phyloP scores from a whole-genome alignment of 306 rosid species.

The Castanea mollissima region DNA sequence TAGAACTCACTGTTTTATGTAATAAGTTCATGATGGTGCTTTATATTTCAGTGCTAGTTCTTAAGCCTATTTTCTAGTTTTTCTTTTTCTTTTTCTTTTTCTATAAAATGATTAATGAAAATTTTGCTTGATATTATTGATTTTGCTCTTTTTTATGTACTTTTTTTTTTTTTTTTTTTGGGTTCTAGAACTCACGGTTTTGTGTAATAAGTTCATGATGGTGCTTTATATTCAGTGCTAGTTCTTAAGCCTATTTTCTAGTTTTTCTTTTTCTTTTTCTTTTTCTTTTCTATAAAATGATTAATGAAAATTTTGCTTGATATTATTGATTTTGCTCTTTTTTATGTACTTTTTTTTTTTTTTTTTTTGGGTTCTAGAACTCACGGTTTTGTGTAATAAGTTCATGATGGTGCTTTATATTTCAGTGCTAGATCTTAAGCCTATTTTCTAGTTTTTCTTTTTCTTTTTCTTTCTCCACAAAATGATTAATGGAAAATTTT shows the following conservation, averaged over 20 bases:
- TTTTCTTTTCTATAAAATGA: not conserved
- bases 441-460: not conserved
- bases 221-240: not conserved
- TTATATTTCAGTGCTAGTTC: not conserved
- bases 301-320: not conserved
- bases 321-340: not conserved
- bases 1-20: not conserved
- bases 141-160: not conserved
- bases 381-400: not conserved
- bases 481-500: not conserved
- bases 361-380: not conserved
- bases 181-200: not conserved
- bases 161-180: not conserved
- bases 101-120: not conserved
- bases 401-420: not conserved
- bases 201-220: not conserved
- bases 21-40: not conserved
- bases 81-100: not conserved
- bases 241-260: not conserved
- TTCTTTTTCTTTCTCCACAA: not conserved
- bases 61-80: not conserved
- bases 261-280: not conserved
- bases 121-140: not conserved
- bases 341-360: not conserved
- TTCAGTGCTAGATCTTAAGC: not conserved